These are phyloP conservation scores for Epichloe uncinata DNA, from an alignment of 2,329 filamentous ascomycete genomes.

Conservation along the genomic window DNA sequence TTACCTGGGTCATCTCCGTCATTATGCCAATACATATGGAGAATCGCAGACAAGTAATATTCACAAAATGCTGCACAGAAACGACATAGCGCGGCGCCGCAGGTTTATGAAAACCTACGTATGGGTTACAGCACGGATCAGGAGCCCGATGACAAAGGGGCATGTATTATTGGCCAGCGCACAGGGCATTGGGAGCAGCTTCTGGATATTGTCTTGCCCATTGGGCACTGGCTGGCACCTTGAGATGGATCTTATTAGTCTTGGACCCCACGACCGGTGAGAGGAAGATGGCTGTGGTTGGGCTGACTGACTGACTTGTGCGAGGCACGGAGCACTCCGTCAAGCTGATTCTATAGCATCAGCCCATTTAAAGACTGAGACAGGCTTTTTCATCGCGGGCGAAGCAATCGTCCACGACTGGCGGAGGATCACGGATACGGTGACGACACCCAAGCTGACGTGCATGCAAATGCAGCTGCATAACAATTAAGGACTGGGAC, in stretches of 20 bases:
- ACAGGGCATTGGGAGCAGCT: neutral
- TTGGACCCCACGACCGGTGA: slow-evolving; percentile 7
- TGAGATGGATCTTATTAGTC: neutral
- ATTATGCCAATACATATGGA: neutral
- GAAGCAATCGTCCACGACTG: neutral
- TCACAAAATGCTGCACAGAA: too few species aligned
- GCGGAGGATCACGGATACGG: neutral
- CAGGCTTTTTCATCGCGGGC: neutral
- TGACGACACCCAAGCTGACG: neutral
- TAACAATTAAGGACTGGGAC: too few species aligned
- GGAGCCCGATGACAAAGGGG: neutral
- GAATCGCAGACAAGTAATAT: too few species aligned
- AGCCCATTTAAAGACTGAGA: neutral
- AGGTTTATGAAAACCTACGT: neutral
- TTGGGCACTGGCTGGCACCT: neutral
- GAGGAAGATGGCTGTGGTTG: slow-evolving; percentile 1
- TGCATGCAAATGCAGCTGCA: too few species aligned
- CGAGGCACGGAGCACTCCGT: slow-evolving; percentile 3
- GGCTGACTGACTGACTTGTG: slow-evolving; percentile 2
- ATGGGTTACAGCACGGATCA: neutral
- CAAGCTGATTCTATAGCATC: neutral
- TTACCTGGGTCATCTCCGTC: neutral
- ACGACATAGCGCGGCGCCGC: neutral
- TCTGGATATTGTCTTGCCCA: neutral
- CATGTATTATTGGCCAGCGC: neutral